A percentile compares a stretch with the other conserved stretches of the same genome.
phyloP scores from a whole-genome alignment of 495 filamentous ascomycete species.

The Chlorociboria aeruginascens region DNA sequence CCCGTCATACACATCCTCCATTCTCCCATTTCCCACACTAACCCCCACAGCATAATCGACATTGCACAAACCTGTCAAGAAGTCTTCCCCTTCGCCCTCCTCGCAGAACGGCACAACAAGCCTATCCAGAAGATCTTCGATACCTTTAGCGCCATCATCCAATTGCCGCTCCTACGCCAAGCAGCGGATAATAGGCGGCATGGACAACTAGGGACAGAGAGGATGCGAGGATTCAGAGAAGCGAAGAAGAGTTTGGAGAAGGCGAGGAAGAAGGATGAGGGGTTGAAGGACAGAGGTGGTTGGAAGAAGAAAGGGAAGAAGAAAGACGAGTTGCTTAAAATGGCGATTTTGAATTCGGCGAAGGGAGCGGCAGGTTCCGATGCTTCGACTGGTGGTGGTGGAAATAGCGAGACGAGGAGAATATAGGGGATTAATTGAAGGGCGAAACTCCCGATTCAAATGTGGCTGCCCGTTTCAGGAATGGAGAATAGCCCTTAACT shows the following conservation, averaged over 20 bases:
- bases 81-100: constrained; percentile 30
- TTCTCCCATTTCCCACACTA: constrained; percentile 4
- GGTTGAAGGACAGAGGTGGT: not conserved
- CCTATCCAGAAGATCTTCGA: constrained; percentile 32
- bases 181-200: constrained; percentile 28
- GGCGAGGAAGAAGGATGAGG: constrained; percentile 11
- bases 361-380: not conserved
- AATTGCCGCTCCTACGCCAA: constrained; percentile 32
- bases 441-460: too few relatives aligned
- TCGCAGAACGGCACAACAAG: constrained; percentile 30
- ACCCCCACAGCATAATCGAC: constrained; percentile 30
- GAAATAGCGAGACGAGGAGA: not conserved
- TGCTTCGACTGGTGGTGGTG: not conserved
- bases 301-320: constrained; percentile 1
- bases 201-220: constrained; percentile 9
- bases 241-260: constrained; percentile 10
- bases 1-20: not conserved
- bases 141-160: constrained; percentile 30
- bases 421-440: not conserved
- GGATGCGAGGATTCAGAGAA: constrained; percentile 17
- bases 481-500: too few relatives aligned
- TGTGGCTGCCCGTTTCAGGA: too few relatives aligned
- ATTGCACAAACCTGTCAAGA: constrained; percentile 36
- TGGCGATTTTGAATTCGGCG: constrained; percentile 6
- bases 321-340: constrained; percentile 3